Evolutionary conservation across 495 filamentous ascomycete genomes (phyloP).

Genomic region (Annulohypoxylon stygium): DNA sequence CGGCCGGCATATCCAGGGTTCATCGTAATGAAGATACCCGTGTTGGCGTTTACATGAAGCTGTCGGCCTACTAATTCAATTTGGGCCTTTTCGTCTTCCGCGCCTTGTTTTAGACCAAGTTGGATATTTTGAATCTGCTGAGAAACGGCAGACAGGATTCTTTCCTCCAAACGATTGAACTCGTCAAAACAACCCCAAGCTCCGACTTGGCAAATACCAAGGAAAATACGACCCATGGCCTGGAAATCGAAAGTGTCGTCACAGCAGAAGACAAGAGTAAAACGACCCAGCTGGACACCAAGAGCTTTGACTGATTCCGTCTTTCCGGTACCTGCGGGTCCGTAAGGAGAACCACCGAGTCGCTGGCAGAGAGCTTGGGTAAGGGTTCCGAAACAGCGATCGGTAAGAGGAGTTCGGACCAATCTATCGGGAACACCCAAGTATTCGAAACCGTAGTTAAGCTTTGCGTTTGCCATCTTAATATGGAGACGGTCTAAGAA

Average conservation of each 20-base stretch:
- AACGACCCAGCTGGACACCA: slow-evolving; percentile 94
- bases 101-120: slow-evolving; percentile 85
- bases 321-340: slow-evolving; percentile 98
- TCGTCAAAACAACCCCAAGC: slow-evolving; percentile 99
- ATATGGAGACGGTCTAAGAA: slow-evolving; percentile 86
- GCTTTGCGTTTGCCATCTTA: slow-evolving; percentile 95
- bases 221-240: slow-evolving; percentile 98
- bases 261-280: slow-evolving; percentile 98
- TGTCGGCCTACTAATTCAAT: slow-evolving; percentile 94
- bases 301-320: slow-evolving; percentile 99
- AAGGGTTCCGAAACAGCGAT: slow-evolving; percentile 97
- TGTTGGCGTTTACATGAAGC: slow-evolving; percentile 87
- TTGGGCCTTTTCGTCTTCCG: slow-evolving; percentile 80
- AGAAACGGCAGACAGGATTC: slow-evolving; percentile 96
- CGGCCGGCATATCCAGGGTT: slow-evolving; percentile 98
- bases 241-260: slow-evolving; percentile 99
- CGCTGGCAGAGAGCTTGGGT: slow-evolving; percentile 95
- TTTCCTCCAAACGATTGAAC: slow-evolving; percentile 97
- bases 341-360: slow-evolving; percentile 96
- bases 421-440: slow-evolving; percentile 95
- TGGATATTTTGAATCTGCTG: slow-evolving; percentile 99
- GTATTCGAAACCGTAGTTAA: slow-evolving; percentile 98
- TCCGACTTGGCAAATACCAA: slow-evolving; percentile 98
- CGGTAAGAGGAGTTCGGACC: slow-evolving; percentile 94
- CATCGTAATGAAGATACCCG: slow-evolving; percentile 99